Base-by-base conservation (phyloP, 1,139 yeast species). In the Kodamaea arcana region DNA sequence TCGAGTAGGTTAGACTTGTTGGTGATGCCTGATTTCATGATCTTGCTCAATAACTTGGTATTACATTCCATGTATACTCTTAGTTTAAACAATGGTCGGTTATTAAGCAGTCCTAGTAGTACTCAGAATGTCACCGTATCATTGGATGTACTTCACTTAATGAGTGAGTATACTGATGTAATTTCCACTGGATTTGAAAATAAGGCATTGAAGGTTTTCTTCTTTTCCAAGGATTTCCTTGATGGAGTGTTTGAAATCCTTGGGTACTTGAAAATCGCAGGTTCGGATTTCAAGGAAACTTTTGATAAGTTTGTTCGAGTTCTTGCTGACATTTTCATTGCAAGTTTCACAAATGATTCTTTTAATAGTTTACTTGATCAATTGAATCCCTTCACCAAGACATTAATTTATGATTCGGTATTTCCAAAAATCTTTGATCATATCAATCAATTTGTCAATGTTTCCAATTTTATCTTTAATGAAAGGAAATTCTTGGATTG, bases 191-290 rank as follows among this genome's bases (percentile, higher is more conserved):
- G 72, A 1, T 56, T 52, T 32, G 54, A 59, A 16, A 50, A 47
- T 4, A 45, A 44, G 8, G 44, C 53, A 1, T 46, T 68, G 12
- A 43, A 44, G 10, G 29, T 32, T 2, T 57, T 58, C 31, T 67
- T 59, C 34, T 37, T 46, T 9, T 47, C 56, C 8, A 58, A 56
- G 32, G 63, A 56, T 6, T 69, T 69, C 59, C 40, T 68, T 3
- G 73, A 69, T 37, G 69, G 74, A 1, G 45, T 59, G 0, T 60
- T 65, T 44, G 73, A 67, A 37, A 44, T 68, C 15, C 42, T 67
- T 18, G 71, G 68, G 0, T 60, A 65, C 33, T 44, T 27, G 23
- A 52, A 54, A 26, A 39, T 65, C 13, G 48, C 62, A 3, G 33
- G 54, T 4, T 47, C 47, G 9, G 50, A 48, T 25, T 58, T 66